These are phyloP conservation scores for Glaciozyma antarctica DNA, from an alignment of 768 basidiomycete genomes.

Conservation along the genomic window DNA sequence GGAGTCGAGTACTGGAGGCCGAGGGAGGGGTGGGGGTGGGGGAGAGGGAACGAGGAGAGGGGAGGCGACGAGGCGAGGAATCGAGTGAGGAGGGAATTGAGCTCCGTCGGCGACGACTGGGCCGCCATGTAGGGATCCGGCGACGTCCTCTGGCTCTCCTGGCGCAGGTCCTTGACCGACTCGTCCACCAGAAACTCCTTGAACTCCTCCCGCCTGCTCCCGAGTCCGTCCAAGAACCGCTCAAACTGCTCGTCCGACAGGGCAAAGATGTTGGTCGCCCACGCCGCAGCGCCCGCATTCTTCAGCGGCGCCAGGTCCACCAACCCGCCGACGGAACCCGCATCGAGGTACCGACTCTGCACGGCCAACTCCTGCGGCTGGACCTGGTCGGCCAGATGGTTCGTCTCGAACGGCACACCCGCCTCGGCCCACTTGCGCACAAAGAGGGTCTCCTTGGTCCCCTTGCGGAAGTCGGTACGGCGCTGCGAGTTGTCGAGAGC, in stretches of 20 bases:
- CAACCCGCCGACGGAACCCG: not conserved
- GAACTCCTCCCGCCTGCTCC: conserved; percentile 11
- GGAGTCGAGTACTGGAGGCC: conserved; percentile 25
- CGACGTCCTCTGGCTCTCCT: conserved; percentile 6
- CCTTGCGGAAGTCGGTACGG: conserved; percentile 27
- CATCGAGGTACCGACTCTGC: conserved; percentile 16
- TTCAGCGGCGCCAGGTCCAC: not conserved
- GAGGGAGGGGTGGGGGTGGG: conserved; percentile 26
- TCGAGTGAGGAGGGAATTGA: conserved; percentile 22
- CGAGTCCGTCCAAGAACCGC: conserved; percentile 15
- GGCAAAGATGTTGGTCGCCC: conserved; percentile 25
- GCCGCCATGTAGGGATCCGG: conserved; percentile 19
- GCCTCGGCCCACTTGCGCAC: conserved; percentile 21
- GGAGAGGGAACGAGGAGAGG: not conserved
- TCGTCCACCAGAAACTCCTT: conserved; percentile 14
- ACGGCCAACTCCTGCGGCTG: not conserved
- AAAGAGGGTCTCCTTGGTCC: conserved; percentile 18
- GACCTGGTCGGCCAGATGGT: not conserved
- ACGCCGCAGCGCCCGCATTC: not conserved
- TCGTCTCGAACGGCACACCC: conserved; percentile 13
- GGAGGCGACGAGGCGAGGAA: conserved; percentile 19
- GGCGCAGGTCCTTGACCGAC: not conserved
- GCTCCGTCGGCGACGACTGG: conserved; percentile 19
- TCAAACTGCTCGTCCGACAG: conserved; percentile 23
- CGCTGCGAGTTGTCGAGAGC: conserved; percentile 22